Evolutionary conservation across 257 asterid species (phyloP), one percentile per base, ranked within the genome.

Genomic region (Solanum medicagineum): DNA sequence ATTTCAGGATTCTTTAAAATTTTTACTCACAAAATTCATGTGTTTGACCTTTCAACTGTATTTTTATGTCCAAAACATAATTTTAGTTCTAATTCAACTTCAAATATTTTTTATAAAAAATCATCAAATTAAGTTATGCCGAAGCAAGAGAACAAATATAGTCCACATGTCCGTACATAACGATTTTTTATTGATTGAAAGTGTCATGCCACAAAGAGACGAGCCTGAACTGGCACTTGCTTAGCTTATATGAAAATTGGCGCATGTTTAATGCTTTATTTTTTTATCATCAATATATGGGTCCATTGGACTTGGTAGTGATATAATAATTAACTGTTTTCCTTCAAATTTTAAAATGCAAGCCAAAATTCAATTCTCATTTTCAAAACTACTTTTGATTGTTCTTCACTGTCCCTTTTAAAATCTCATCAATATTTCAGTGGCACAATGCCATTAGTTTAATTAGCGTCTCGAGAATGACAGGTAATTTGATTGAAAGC

Each of bases 361-460:
- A 42, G 19, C 54, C 1, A 5, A 71, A 71, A 44, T 20, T 71
- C 19, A 44, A 44, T 71, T 44, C 36, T 71, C 80, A 15, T 83
- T 81, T 81, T 81, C 89, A 81, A 84, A 77, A 71, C 80, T 82
- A 57, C 68, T 83, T 40, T 81, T 85, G 83, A 83, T 60, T 81
- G 80, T 87, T 87, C n/a, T 87, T 17, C 59, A 75, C 17, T 86
- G 87, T 63, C 85, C 86, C 87, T 29, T 42, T 59, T 51, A n/a
- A 83, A 74, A 81, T 70, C n/a, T 81, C 19, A 57, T 36, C 54
- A 60, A 62, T 54, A 81, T 62, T 81, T 85, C n/a, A 47, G 69
- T 24, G 54, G 44, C 80, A 44, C 12, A 20, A 17, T 80, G 87
- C 91, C 90, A 88, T 89, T 88, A 49, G 51, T 63, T 29, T 29